A percentile compares a stretch with the other conserved stretches of the same genome.
Evolutionary conservation across 2,329 filamentous ascomycete genomes (phyloP).

Genomic region (Fusarium redolens): DNA sequence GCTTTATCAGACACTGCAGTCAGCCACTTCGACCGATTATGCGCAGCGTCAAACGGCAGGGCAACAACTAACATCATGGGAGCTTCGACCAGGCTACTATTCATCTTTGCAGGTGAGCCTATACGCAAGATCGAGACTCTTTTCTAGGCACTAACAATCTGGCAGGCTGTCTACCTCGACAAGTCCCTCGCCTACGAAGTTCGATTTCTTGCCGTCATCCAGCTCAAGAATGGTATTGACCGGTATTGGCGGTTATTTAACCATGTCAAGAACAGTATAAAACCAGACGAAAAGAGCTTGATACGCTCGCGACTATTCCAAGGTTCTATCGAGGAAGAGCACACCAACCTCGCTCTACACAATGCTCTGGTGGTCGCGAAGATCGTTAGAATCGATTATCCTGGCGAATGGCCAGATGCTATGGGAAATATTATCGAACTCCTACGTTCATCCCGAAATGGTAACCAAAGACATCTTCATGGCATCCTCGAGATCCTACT

Average conservation of each 20-base stretch:
- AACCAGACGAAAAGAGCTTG: constrained; percentile 77
- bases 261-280: constrained; percentile 70
- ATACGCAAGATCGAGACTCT: background rate
- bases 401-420: constrained; percentile 81
- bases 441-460: constrained; percentile 64
- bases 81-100: constrained; percentile 73
- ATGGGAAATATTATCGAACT: constrained; percentile 70
- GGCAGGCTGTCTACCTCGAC: constrained; percentile 83
- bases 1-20: constrained; percentile 72
- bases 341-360: constrained; percentile 81
- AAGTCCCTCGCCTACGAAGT: constrained; percentile 79
- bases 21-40: constrained; percentile 71
- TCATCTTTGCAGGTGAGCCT: constrained; percentile 71
- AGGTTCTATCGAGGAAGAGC: constrained; percentile 80
- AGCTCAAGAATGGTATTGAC: constrained; percentile 96
- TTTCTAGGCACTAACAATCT: constrained; percentile 22
- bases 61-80: constrained; percentile 79
- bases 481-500: constrained; percentile 82
- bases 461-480: constrained; percentile 73
- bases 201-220: constrained; percentile 90
- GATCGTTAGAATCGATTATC: constrained; percentile 89
- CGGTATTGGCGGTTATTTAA: constrained; percentile 85
- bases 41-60: constrained; percentile 73
- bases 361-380: constrained; percentile 91
- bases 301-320: constrained; percentile 82